Base-by-base conservation (phyloP, 73 alveolate species). In the Paramecium biaurelia region DNA sequence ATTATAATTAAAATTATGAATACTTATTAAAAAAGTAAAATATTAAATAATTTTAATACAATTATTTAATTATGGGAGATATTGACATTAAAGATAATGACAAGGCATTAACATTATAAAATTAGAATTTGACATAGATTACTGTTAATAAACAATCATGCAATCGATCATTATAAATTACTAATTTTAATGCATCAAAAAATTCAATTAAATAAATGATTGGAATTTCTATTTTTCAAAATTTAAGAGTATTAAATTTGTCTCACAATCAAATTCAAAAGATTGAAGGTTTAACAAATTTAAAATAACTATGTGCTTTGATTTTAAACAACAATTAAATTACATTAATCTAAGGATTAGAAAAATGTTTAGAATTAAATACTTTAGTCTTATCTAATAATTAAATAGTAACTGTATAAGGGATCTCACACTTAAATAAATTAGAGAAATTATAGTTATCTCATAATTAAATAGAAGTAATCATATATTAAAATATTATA, bases 401-500 rank as follows among this genome's bases (percentile, higher is more conserved):
- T 23, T 4, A 24, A 43, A 20, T 79, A 23, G 43, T 20, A 1
- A 34, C 4, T 37, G 28, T 79, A 8, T 21, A 79, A 14, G 72
- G 72, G 6, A 79, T 79, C 20, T 11, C 47, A 11, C 90, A 79
- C 18, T 79, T 79, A 47, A 42, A n/a, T 14, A 79, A 79, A 79
- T 41, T 79, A 23, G 56, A 79, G 14, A 79, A 79, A 23, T 23
- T 79, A 23, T 79, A 21, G 15, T 6, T 79, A 20, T 79, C 90
- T 7, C 90, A 79, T 34, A 79, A 79, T 79, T 45, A 79, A 42
- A 79, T 79, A 21, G 56, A 43, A 79, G 72, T 74, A 74, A 37
- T 1, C 5, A 34, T 37, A 15, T 12, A 53, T 53, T 35, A 4
- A 74, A 15, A 34, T 74, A 10, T n/a, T 34, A 30, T n/a, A 74